Evolutionary conservation across 371 early-diverging fungal species (phyloP).

Genomic region (Amoeboaphelidium protococcarum): DNA sequence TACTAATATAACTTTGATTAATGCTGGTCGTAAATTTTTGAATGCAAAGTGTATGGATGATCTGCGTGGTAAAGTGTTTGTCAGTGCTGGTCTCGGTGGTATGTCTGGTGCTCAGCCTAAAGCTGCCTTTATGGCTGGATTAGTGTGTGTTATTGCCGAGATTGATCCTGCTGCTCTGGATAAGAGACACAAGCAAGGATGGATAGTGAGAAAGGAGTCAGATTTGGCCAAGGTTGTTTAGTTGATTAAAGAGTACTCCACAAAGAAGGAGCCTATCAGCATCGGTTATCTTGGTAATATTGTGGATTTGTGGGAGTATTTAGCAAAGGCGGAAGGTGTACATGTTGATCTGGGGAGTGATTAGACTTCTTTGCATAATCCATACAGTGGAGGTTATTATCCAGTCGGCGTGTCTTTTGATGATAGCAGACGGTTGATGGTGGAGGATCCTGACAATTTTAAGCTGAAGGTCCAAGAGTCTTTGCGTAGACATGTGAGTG

Average conservation of each 20-base stretch:
- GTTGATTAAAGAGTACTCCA: constrained; percentile 1
- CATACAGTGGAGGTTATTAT: constrained; percentile 3
- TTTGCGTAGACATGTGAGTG: constrained; percentile 2
- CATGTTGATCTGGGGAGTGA: constrained; percentile 1
- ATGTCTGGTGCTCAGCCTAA: constrained; percentile 6
- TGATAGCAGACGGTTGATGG: background rate
- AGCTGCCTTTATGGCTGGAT: constrained; percentile 1
- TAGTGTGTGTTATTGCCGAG: constrained; percentile 3
- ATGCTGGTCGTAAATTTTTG: constrained; percentile 2
- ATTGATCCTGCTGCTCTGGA: constrained; percentile 2
- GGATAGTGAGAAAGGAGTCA: background rate
- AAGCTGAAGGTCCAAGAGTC: constrained; percentile 1
- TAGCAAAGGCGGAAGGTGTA: background rate
- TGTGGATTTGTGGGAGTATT: constrained; percentile 2
- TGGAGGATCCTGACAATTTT: constrained; percentile 3
- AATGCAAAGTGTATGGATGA: background rate
- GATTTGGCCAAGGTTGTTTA: background rate
- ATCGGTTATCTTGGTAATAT: constrained; percentile 4
- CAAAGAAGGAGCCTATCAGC: background rate
- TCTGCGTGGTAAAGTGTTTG: constrained; percentile 4
- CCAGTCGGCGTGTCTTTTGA: constrained; percentile 1
- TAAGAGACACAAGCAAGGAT: constrained; percentile 3
- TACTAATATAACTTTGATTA: constrained; percentile 3
- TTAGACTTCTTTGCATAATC: constrained; percentile 4
- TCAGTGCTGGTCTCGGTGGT: constrained; percentile 3